Evolutionary conservation across 352 stramenopile species (phyloP).

Genomic region (Albugo candida): DNA sequence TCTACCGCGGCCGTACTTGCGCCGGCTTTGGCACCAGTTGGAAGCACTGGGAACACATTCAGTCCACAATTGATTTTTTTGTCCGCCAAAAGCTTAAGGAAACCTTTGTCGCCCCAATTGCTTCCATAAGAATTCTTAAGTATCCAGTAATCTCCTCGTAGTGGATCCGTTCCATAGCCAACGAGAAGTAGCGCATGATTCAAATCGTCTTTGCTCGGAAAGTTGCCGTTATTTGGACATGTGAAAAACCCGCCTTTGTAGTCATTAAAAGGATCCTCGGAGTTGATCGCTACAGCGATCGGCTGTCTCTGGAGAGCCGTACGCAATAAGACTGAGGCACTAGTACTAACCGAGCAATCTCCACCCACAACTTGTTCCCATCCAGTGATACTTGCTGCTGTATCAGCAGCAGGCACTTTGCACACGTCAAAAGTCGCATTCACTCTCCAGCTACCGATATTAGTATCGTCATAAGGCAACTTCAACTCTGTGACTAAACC

Average conservation of each 20-base stretch:
- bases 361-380: conserved; percentile 49
- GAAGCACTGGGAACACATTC: conserved; percentile 52
- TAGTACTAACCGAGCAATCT: conserved; percentile 26
- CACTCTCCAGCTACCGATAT: neutral
- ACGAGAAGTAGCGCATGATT: conserved; percentile 60
- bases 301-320: conserved; percentile 43
- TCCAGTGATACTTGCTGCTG: conserved; percentile 38
- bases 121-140: conserved; percentile 69
- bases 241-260: conserved; percentile 61
- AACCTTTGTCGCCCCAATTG: conserved; percentile 51
- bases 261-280: conserved; percentile 47
- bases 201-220: conserved; percentile 30
- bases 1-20: conserved; percentile 23
- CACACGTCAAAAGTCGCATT: conserved; percentile 14
- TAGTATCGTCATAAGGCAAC: conserved; percentile 31
- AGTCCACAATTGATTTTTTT: conserved; percentile 60
- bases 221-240: conserved; percentile 51
- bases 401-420: conserved; percentile 13
- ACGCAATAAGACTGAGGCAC: conserved; percentile 39
- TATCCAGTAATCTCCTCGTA: conserved; percentile 34
- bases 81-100: conserved; percentile 38
- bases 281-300: conserved; percentile 64
- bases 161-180: conserved; percentile 21
- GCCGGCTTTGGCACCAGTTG: conserved; percentile 26
- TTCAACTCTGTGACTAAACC: conserved; percentile 37